Evolutionary conservation across 192 early-diverging fungal genomes (phyloP).

Genomic region (Rhizophagus clarus): DNA sequence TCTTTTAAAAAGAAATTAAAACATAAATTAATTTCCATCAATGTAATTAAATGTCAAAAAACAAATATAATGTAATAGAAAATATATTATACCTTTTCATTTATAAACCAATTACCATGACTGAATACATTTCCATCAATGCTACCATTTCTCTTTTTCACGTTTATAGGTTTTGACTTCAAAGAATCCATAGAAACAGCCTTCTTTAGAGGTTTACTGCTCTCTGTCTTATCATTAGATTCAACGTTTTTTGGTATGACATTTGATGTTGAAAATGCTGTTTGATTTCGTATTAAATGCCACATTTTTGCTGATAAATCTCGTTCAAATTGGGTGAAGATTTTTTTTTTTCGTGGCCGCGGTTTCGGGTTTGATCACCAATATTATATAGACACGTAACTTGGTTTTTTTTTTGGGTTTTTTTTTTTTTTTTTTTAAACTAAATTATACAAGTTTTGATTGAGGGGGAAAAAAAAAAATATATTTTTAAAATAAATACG

Average conservation of each 20-base stretch:
- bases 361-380: not conserved
- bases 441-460: too few species aligned
- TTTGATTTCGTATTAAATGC: not conserved
- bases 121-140: not conserved
- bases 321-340: too few species aligned
- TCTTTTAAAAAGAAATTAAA: not conserved
- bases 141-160: constrained; percentile 13
- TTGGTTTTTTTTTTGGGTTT: too few species aligned
- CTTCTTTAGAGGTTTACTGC: not conserved
- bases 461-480: too few species aligned
- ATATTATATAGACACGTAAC: too few species aligned
- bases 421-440: too few species aligned
- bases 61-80: not conserved
- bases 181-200: constrained; percentile 1
- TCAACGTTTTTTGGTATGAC: not conserved
- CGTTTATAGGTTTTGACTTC: not conserved
- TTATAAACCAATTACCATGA: not conserved
- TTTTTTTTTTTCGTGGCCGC: not conserved
- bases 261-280: not conserved
- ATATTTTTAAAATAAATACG: too few species aligned
- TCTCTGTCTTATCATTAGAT: not conserved
- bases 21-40: not conserved
- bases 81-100: not conserved
- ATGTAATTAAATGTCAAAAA: not conserved
- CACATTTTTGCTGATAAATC: too few species aligned